Percentiles rank a stretch among this genome's conserved stretches.
Conservation (phyloP, 306 rosid genomes). For the Casuarina glauca region DNA sequence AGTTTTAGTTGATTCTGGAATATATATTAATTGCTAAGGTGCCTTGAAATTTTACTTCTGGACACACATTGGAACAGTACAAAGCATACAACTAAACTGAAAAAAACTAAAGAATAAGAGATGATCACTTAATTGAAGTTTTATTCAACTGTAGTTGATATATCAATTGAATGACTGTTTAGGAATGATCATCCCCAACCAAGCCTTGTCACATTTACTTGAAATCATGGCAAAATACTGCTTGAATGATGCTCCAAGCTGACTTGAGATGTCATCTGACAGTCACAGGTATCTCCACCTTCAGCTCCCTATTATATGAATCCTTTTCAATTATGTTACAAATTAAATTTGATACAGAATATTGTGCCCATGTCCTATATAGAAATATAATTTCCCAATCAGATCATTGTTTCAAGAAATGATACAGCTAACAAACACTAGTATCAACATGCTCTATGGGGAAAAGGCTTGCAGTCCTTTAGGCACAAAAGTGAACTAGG, state of each 20-base stretch:
- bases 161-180: neutral
- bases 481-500: neutral
- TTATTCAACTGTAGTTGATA: neutral
- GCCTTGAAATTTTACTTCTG: neutral
- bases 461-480: neutral
- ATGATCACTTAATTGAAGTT: neutral
- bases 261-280: neutral
- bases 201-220: conserved; percentile 15
- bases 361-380: neutral
- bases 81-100: neutral
- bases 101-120: neutral
- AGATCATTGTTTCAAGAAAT: neutral
- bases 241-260: conserved; percentile 2
- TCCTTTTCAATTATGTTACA: neutral
- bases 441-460: neutral
- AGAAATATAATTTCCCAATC: neutral
- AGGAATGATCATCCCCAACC: neutral
- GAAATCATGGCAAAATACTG: neutral
- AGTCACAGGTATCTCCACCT: neutral
- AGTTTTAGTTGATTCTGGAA: neutral
- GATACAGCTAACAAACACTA: neutral
- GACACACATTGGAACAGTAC: neutral
- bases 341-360: neutral
- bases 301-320: neutral
- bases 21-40: neutral